phyloP scores from a whole-genome alignment of 2,329 filamentous ascomycete genomes.

The Aspergillus fumigatus region DNA sequence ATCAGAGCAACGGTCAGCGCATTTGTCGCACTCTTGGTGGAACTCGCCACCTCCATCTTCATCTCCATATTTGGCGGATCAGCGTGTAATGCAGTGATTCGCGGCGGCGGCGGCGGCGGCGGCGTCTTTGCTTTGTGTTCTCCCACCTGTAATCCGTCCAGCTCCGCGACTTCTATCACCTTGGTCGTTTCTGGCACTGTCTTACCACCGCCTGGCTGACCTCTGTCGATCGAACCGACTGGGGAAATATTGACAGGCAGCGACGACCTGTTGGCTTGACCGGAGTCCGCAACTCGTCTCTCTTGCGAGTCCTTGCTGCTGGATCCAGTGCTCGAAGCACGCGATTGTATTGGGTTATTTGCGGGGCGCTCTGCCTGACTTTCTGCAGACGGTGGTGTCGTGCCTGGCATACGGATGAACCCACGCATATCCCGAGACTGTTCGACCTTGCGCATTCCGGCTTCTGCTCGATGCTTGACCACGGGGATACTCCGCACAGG shows the following conservation, averaged over 20 bases:
- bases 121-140: slow-evolving; percentile 11
- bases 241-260: slow-evolving; percentile 1
- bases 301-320: slow-evolving; percentile 2
- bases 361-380: slow-evolving; percentile 17
- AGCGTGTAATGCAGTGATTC: slow-evolving; percentile 16
- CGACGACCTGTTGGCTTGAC: background rate
- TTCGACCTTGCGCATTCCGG: slow-evolving; percentile 6
- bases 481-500: slow-evolving; percentile 10
- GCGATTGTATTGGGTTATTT: slow-evolving; percentile 5
- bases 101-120: slow-evolving; percentile 7
- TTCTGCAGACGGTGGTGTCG: slow-evolving; percentile 25
- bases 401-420: slow-evolving; percentile 33
- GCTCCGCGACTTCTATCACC: slow-evolving; percentile 29
- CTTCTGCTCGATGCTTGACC: slow-evolving; percentile 11
- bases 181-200: slow-evolving; percentile 5
- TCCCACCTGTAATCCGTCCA: slow-evolving; percentile 32
- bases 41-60: slow-evolving; percentile 1
- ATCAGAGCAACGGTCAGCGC: slow-evolving; percentile 24
- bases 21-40: slow-evolving; percentile 11
- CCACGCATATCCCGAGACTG: slow-evolving; percentile 28
- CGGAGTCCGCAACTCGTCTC: slow-evolving; percentile 8
- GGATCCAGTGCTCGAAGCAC: background rate
- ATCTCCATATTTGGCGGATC: slow-evolving; percentile 14
- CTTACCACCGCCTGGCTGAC: background rate
- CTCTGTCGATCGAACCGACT: slow-evolving; percentile 1